Base-by-base conservation (phyloP, 371 early-diverging fungal genomes). In the Basidiobolus meristosporus region DNA sequence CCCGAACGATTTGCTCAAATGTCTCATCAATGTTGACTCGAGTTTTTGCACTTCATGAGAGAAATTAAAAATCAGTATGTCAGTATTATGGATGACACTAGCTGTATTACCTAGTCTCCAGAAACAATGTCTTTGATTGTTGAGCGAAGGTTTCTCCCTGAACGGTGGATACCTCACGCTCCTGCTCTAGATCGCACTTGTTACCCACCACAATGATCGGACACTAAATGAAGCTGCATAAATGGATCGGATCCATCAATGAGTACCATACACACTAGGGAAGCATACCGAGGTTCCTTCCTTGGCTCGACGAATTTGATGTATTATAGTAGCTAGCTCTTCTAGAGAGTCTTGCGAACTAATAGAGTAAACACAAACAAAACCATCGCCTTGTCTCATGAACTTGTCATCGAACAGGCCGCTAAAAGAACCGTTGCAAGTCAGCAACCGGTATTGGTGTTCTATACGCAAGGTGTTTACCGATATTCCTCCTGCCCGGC, bases 191-290 rank as follows among this genome's bases (percentile, higher is more conserved):
- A 48, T 79, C 79, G 28, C 54, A 64, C 47, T 79, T 79, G 51
- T 79, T 79, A 23, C 70, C 79, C 0, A 77, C 59, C 14, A 79
- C 41, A 28, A 74, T 59, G 40, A 69, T 68, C 1, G 71, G 71
- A 17, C 40, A 40, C 31, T 40, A 19, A n/a, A n/a, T n/a, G n/a
- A n/a, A n/a, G n/a, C n/a, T n/a, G n/a, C n/a, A n/a, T n/a, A n/a
- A n/a, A n/a, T n/a, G n/a, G n/a, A n/a, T n/a, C n/a, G n/a, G n/a
- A n/a, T n/a, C n/a, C n/a, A n/a, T n/a, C n/a, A n/a, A n/a, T n/a
- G n/a, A n/a, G n/a, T n/a, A n/a, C n/a, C n/a, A n/a, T n/a, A n/a
- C n/a, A n/a, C n/a, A n/a, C n/a, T n/a, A n/a, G n/a, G n/a, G n/a
- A 36, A 11, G 18, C 36, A 4, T 31, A 73, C 60, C 23, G 55